These are phyloP conservation scores for Candida gorgasii DNA, from an alignment of 805 yeast genomes.

Conservation along the genomic window DNA sequence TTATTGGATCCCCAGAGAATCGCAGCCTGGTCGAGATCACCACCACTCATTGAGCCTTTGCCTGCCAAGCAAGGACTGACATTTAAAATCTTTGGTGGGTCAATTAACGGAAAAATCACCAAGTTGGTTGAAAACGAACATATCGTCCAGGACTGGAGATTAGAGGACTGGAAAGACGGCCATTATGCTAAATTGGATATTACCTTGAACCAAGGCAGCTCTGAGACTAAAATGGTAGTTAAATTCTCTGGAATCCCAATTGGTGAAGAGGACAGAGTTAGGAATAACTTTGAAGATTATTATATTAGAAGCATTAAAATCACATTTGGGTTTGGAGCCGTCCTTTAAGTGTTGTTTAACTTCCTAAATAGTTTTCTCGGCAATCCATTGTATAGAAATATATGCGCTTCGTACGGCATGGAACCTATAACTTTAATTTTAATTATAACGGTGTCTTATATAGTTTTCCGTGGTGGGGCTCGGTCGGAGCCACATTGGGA, in stretches of 20 bases:
- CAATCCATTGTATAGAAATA: too few relatives aligned
- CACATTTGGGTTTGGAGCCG: slow-evolving; percentile 96
- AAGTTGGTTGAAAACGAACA: slow-evolving; percentile 58
- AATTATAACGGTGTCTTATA: too few relatives aligned
- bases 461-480: background rate
- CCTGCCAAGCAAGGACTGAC: slow-evolving; percentile 58
- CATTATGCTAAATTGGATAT: slow-evolving; percentile 73
- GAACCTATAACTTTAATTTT: too few relatives aligned
- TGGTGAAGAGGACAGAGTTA: slow-evolving; percentile 90
- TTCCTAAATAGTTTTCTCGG: too few relatives aligned
- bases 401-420: too few relatives aligned
- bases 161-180: slow-evolving; percentile 84
- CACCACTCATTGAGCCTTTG: slow-evolving; percentile 52
- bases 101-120: slow-evolving; percentile 68
- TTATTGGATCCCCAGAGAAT: slow-evolving; percentile 75
- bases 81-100: slow-evolving; percentile 83
- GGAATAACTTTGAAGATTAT: slow-evolving; percentile 82
- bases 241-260: slow-evolving; percentile 87
- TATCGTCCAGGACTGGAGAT: slow-evolving; percentile 81
- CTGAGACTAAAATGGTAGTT: slow-evolving; percentile 80
- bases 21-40: slow-evolving; percentile 87
- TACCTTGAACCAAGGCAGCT: slow-evolving; percentile 70
- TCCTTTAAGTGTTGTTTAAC: too few relatives aligned
- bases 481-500: slow-evolving; percentile 2
- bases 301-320: slow-evolving; percentile 86